These are phyloP conservation scores for Citrus unshiu DNA, from an alignment of 345 rosid genomes.

Conservation along the genomic window DNA sequence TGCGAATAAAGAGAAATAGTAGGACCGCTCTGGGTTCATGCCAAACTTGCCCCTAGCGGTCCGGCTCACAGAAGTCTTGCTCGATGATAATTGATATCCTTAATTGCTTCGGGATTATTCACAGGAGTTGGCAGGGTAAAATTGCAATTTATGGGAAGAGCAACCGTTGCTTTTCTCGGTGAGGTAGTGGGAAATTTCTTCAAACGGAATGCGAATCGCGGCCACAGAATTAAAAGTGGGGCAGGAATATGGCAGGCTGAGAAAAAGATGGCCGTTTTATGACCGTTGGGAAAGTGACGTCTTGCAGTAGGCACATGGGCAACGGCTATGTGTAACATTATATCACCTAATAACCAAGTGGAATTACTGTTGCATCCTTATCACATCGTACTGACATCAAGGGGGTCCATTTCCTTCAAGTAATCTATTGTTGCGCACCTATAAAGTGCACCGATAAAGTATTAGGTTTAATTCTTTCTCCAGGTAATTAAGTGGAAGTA, in stretches of 20 bases:
- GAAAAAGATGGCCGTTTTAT: conserved; percentile 24
- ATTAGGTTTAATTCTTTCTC: too few species aligned
- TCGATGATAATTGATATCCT: background rate
- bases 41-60: background rate
- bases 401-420: background rate
- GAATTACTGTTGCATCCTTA: background rate
- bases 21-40: background rate
- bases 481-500: accelerated
- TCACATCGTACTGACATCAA: background rate
- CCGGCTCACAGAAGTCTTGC: background rate
- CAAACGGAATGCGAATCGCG: background rate
- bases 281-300: conserved; percentile 38
- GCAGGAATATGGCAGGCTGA: background rate
- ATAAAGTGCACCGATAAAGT: too few species aligned
- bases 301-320: background rate
- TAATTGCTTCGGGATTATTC: background rate
- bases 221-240: background rate
- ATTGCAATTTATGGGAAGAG: conserved; percentile 1
- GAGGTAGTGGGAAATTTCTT: background rate
- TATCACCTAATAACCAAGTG: too few species aligned
- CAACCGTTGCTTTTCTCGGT: background rate
- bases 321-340: conserved; percentile 16
- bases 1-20: background rate
- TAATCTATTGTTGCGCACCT: too few species aligned
- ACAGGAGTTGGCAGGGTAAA: conserved; percentile 1